Percentiles rank a stretch among this genome's conserved stretches.
Evolutionary conservation across 176 grass and related monocot genomes (phyloP).

Genomic region (Avena eriantha): DNA sequence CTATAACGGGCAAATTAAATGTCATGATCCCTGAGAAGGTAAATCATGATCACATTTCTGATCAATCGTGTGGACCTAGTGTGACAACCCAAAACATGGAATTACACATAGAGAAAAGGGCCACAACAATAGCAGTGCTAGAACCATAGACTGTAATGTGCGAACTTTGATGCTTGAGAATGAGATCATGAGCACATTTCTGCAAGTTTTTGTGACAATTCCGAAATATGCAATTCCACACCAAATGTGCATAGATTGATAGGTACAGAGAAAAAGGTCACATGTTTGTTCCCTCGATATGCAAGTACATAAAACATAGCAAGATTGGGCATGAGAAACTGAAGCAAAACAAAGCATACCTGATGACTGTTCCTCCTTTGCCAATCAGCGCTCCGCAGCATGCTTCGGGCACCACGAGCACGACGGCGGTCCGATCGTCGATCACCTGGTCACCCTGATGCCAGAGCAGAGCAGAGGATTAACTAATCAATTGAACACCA

Average conservation of each 20-base stretch:
- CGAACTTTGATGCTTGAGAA: too few relatives aligned
- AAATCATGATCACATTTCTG: not conserved
- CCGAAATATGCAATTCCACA: not conserved
- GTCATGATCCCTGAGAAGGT: not conserved
- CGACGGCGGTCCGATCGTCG: not conserved
- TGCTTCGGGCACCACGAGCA: constrained; percentile 4
- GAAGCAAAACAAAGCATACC: not conserved
- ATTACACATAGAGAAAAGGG: not conserved
- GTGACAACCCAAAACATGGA: not conserved
- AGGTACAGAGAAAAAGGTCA: not conserved
- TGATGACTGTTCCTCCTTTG: constrained; percentile 4
- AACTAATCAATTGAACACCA: too few relatives aligned
- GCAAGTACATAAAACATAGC: not conserved
- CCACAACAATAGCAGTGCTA: not conserved
- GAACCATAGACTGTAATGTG: too few relatives aligned
- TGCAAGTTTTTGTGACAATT: not conserved
- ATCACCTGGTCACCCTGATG: constrained; percentile 2
- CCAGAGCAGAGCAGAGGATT: not conserved
- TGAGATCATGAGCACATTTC: not conserved
- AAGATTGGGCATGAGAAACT: not conserved
- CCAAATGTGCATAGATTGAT: not conserved
- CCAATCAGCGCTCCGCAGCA: constrained; percentile 1
- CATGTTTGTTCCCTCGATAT: not conserved
- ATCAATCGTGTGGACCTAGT: not conserved
- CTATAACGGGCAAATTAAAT: not conserved